Conservation (phyloP, 371 early-diverging fungal genomes). For the Choanephora cucurbitarum region DNA sequence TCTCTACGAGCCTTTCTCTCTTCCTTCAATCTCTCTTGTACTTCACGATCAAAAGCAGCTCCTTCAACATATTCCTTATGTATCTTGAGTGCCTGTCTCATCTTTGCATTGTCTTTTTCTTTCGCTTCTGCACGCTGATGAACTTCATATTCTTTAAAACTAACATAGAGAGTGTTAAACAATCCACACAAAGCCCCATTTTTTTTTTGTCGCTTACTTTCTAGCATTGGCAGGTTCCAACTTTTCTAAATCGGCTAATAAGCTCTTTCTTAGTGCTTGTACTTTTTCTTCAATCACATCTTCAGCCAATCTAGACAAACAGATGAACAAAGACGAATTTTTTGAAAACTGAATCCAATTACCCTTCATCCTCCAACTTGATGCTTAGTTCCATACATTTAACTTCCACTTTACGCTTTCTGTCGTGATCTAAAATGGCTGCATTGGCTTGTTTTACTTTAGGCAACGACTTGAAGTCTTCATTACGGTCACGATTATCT, state of each 20-base stretch:
- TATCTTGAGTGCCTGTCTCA: conserved; percentile 77
- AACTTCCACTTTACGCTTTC: conserved; percentile 86
- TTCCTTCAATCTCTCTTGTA: conserved; percentile 63
- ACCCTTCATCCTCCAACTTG: conserved; percentile 83
- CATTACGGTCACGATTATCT: conserved; percentile 29
- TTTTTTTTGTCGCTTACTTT: too few relatives aligned
- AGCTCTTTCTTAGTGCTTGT: conserved; percentile 22
- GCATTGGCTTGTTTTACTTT: conserved; percentile 66
- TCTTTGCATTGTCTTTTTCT: conserved; percentile 59
- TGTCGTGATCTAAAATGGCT: conserved; percentile 85
- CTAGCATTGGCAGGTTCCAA: conserved; percentile 43
- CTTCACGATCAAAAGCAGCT: conserved; percentile 79
- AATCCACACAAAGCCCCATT: too few relatives aligned
- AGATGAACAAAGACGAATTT: not conserved
- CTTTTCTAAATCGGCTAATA: conserved; percentile 57
- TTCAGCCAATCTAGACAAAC: conserved; percentile 15
- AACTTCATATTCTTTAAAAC: conserved; percentile 57
- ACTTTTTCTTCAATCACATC: conserved; percentile 21
- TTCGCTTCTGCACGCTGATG: conserved; percentile 79
- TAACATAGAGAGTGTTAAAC: conserved; percentile 11
- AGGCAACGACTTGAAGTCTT: conserved; percentile 45
- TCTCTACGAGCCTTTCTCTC: conserved; percentile 50
- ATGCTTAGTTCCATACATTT: conserved; percentile 78
- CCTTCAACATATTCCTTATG: conserved; percentile 72
- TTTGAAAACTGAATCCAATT: conserved; percentile 23